A percentile compares a stretch with the other conserved stretches of the same genome.
Conservation (phyloP, 805 yeast genomes). For the Barnettozyma sucrosica region DNA sequence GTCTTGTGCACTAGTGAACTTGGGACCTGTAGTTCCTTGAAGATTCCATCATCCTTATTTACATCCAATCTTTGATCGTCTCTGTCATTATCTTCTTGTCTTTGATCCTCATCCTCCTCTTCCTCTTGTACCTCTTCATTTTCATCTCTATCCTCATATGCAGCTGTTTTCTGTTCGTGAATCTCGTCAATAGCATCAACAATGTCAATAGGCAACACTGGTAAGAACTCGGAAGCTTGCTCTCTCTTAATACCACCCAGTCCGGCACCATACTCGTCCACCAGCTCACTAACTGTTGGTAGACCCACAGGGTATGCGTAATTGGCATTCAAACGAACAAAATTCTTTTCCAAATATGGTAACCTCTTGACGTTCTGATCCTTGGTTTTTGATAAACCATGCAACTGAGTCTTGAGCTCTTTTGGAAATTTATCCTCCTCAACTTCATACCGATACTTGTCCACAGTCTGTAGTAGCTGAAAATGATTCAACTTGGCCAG, state of each 20-base stretch:
- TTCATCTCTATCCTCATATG: conserved; percentile 16
- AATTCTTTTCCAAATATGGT: conserved; percentile 19
- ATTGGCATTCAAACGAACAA: conserved; percentile 39
- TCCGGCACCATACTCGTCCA: conserved; percentile 74
- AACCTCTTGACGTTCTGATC: conserved; percentile 12
- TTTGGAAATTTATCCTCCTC: conserved; percentile 63
- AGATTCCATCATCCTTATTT: conserved; percentile 41
- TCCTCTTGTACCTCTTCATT: conserved; percentile 13
- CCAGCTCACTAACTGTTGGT: conserved; percentile 70
- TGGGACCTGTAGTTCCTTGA: conserved; percentile 44
- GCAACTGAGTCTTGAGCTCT: conserved; percentile 16
- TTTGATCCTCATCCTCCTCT: conserved; percentile 11
- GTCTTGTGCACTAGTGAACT: conserved; percentile 43
- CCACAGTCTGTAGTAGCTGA: conserved; percentile 65
- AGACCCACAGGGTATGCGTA: conserved; percentile 42
- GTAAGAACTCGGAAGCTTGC: conserved; percentile 57
- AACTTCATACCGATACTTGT: conserved; percentile 79
- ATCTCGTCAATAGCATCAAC: conserved; percentile 69
- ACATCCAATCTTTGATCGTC: conserved; percentile 6
- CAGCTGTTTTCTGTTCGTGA: conserved; percentile 37
- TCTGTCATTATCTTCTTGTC: conserved; percentile 8
- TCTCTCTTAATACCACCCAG: conserved; percentile 52
- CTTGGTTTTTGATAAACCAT: conserved; percentile 11
- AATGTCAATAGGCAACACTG: conserved; percentile 63
- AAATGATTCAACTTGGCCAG: conserved; percentile 55